phyloP scores from a whole-genome alignment of 73 alveolate species.

The Paramecium bursaria region DNA sequence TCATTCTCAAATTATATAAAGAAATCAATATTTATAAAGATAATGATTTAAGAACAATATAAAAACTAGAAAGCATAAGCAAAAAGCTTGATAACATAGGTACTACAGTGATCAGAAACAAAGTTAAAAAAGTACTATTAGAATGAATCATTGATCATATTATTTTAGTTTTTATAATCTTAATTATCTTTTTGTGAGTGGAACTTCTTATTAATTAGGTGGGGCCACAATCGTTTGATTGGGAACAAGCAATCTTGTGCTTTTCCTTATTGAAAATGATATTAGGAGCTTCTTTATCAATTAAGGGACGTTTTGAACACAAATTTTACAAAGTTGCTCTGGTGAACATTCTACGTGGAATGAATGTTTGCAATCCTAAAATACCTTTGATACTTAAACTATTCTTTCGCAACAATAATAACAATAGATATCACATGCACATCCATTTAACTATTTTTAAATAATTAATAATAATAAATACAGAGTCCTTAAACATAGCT shows the following conservation, averaged over 20 bases:
- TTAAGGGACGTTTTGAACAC: background rate
- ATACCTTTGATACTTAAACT: conserved; percentile 17
- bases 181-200: background rate
- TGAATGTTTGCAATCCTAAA: conserved; percentile 44
- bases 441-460: background rate
- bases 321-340: conserved; percentile 35
- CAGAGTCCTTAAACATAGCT: too few relatives aligned
- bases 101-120: too few relatives aligned
- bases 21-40: too few relatives aligned
- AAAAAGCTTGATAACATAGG: too few relatives aligned
- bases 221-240: background rate
- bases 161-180: conserved; percentile 18
- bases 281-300: background rate
- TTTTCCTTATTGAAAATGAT: background rate
- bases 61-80: too few relatives aligned
- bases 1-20: too few relatives aligned
- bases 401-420: background rate
- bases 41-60: too few relatives aligned
- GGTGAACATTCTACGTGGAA: conserved; percentile 31
- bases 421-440: conserved; percentile 33
- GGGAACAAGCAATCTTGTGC: conserved; percentile 20
- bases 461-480: background rate
- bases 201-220: background rate
- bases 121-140: too few relatives aligned
- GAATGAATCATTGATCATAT: too few relatives aligned